These are phyloP conservation scores for Aphanomyces stellatus DNA, from an alignment of 352 stramenopile genomes.

Conservation along the genomic window DNA sequence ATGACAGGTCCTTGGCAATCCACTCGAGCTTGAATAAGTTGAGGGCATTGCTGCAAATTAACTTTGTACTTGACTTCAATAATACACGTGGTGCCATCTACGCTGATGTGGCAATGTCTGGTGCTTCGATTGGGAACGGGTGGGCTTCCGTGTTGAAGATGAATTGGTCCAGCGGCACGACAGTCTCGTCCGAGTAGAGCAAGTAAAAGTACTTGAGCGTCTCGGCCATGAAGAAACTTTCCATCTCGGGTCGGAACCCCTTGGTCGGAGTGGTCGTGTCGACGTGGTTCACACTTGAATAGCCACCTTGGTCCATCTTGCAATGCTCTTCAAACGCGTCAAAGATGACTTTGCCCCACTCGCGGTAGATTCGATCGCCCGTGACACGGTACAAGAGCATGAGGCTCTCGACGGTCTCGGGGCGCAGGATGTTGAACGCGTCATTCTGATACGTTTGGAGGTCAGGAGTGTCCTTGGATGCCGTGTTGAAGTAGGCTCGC, in stretches of 20 bases:
- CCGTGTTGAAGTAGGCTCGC: constrained; percentile 42
- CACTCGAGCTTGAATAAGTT: too few species aligned
- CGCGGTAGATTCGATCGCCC: constrained; percentile 60
- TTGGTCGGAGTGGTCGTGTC: constrained; percentile 22
- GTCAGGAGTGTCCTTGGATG: constrained; percentile 15
- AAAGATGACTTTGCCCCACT: constrained; percentile 76
- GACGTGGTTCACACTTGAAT: constrained; percentile 54
- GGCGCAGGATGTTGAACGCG: constrained; percentile 65
- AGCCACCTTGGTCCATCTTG: constrained; percentile 46
- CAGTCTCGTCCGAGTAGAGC: constrained; percentile 70
- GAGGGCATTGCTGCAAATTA: too few species aligned
- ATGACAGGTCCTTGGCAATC: too few species aligned
- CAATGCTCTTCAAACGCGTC: constrained; percentile 54
- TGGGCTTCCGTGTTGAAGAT: constrained; percentile 88
- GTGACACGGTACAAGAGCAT: constrained; percentile 85
- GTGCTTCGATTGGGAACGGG: constrained; percentile 36
- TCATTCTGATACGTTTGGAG: constrained; percentile 22
- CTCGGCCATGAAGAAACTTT: constrained; percentile 90
- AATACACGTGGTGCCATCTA: too few species aligned
- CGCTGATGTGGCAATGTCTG: neutral
- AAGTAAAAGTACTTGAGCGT: constrained; percentile 94
- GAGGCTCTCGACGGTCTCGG: constrained; percentile 84
- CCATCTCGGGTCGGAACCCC: constrained; percentile 49
- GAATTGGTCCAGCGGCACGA: constrained; percentile 72
- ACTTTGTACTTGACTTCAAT: too few species aligned